Base-by-base conservation (phyloP, 495 filamentous ascomycete genomes). In the Penicillium malachiteum region DNA sequence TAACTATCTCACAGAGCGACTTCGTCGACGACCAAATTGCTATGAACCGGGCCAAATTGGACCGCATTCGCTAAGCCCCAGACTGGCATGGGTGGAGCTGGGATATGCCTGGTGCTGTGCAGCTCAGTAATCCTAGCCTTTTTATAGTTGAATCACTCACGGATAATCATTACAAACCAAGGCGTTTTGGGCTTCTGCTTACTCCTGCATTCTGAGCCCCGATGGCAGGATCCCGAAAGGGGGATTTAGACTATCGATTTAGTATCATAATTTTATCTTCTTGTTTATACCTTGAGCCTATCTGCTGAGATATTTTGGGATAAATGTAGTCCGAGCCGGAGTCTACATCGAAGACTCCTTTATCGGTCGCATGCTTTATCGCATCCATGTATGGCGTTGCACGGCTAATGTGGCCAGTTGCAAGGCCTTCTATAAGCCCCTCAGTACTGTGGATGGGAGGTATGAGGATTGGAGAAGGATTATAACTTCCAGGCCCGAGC, bases 1-100 rank as follows among this genome's bases (percentile, higher is more conserved):
- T 11, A 7, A 46, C 5, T 32, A 46, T 49, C 40, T 43, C 3
- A 41, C 63, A 83, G 84, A 86, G 78, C 73, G 87, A 89, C 63
- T 78, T 72, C 47, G 86, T 88, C 55, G 86, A 89, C 72, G 87
- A 89, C 63, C 80, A 87, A 67, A 82, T 87, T 72, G 81, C 80
- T 51, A 80, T 86, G 78, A 87, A 87, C 73, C 74, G 84, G 45
- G 79, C 83, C 59, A 79, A 80, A 63, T 64, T 88, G 64, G 83
- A 87, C 63, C 78, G 84, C 13, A 86, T 88, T 60, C 76, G 73
- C 58, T 84, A 72, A 69, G 31, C 34, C 11, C 17, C 16, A 37
- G 17, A 32, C 7, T 59, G 16, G n/a, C 35, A 12, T 34, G 16
- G 26, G 46, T 43, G 57, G 63, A 60, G 63, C 55, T 64, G 46